phyloP scores from a whole-genome alignment of 768 basidiomycete genomes.

The Termitomyces sp. region DNA sequence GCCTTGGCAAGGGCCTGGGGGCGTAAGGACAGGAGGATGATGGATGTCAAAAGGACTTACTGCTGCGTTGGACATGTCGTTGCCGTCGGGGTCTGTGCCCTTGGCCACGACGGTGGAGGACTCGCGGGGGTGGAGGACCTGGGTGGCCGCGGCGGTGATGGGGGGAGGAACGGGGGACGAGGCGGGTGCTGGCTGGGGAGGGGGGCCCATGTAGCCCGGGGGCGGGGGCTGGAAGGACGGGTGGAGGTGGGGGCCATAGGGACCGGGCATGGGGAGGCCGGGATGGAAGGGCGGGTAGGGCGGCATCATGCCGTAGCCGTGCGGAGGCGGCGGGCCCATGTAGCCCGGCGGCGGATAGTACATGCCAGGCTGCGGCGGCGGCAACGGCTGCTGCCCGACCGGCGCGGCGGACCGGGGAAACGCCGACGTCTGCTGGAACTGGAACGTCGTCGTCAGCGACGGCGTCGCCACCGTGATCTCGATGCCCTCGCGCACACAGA shows the following conservation, averaged over 20 bases:
- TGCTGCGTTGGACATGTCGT: slow-evolving; percentile 74
- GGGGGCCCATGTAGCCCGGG: slow-evolving; percentile 21
- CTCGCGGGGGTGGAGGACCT: slow-evolving; percentile 20
- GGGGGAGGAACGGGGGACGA: slow-evolving; percentile 23
- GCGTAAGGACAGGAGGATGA: not conserved
- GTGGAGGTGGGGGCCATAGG: slow-evolving; percentile 57
- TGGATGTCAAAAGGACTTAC: slow-evolving; percentile 25
- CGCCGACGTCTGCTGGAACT: slow-evolving; percentile 27
- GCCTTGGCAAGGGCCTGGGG: slow-evolving; percentile 64
- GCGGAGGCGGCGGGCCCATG: slow-evolving; percentile 39
- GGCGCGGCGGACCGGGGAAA: slow-evolving; percentile 28
- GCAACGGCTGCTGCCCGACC: slow-evolving; percentile 31
- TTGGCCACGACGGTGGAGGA: slow-evolving; percentile 42
- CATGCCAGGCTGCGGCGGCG: slow-evolving; percentile 35
- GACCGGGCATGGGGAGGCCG: slow-evolving; percentile 31
- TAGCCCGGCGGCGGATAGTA: slow-evolving; percentile 32
- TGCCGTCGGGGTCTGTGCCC: slow-evolving; percentile 75
- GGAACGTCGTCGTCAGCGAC: slow-evolving; percentile 26
- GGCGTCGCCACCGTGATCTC: slow-evolving; percentile 37
- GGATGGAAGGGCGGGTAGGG: slow-evolving; percentile 35
- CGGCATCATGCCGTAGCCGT: slow-evolving; percentile 36
- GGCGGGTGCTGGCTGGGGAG: slow-evolving; percentile 29
- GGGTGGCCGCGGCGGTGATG: slow-evolving; percentile 15
- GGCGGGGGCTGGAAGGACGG: slow-evolving; percentile 56
- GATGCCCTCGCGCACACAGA: slow-evolving; percentile 64